These are phyloP conservation scores for Vararia minispora DNA, from an alignment of 768 basidiomycete genomes.

Conservation along the genomic window DNA sequence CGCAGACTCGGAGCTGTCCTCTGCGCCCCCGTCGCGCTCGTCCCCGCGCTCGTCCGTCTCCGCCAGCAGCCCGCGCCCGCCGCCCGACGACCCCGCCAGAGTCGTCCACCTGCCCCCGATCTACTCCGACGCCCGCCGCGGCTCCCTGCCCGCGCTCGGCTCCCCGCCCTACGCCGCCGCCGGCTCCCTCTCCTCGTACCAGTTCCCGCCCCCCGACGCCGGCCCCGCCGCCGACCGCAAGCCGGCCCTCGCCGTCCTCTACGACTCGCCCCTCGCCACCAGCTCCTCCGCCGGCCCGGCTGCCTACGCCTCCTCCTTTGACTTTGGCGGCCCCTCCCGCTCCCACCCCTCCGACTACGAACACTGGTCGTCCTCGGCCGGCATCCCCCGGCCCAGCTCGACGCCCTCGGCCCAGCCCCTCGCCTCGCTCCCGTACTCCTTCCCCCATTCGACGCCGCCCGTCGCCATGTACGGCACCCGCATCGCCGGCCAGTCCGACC, in stretches of 20 bases:
- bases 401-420: constrained; percentile 51
- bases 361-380: constrained; percentile 38
- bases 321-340: constrained; percentile 13
- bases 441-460: constrained; percentile 28
- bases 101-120: constrained; percentile 63
- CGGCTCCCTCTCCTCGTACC: constrained; percentile 29
- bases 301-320: constrained; percentile 12
- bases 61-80: constrained; percentile 30
- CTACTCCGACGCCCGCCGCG: constrained; percentile 52
- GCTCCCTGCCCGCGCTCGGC: constrained; percentile 51
- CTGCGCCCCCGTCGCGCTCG: constrained; percentile 51
- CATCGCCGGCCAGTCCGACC: constrained; percentile 61
- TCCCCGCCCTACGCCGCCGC: constrained; percentile 31
- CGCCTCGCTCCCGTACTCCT: constrained; percentile 12
- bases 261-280: constrained; percentile 37
- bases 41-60: constrained; percentile 38
- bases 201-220: constrained; percentile 47
- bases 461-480: constrained; percentile 48
- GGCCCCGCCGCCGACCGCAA: constrained; percentile 32
- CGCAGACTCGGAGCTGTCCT: constrained; percentile 49
- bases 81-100: constrained; percentile 20
- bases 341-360: constrained; percentile 22
- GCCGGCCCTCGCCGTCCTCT: constrained; percentile 35
- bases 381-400: constrained; percentile 58
- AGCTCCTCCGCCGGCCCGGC: constrained; percentile 11